Conservation (phyloP, 2,329 filamentous ascomycete genomes). For the Nemania abortiva region DNA sequence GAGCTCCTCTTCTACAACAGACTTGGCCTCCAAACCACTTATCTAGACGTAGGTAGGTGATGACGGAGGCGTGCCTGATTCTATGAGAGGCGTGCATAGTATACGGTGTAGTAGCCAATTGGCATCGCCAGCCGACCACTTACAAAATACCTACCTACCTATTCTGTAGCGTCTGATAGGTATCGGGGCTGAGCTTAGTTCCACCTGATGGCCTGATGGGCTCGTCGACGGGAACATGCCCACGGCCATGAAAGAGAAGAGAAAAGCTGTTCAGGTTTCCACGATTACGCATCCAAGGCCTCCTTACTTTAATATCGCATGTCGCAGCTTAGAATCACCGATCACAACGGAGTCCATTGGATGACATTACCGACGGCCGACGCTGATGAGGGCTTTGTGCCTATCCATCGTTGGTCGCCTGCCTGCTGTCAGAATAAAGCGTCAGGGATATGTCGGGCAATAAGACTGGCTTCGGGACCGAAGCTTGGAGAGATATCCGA, state of each 20-base stretch:
- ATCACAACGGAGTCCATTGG: slow-evolving; percentile 1
- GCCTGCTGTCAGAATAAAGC: background rate
- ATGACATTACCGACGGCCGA: slow-evolving; percentile 30
- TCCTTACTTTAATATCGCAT: slow-evolving; percentile 7
- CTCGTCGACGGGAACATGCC: too few relatives aligned
- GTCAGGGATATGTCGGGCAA: slow-evolving; percentile 2
- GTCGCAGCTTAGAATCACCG: slow-evolving; percentile 32
- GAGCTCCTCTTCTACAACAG: background rate
- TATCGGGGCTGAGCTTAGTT: too few relatives aligned
- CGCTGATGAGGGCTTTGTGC: background rate
- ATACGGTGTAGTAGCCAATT: background rate
- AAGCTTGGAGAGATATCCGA: slow-evolving; percentile 22
- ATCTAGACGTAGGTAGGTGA: background rate
- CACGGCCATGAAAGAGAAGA: too few relatives aligned
- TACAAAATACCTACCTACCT: too few relatives aligned
- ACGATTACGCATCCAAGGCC: background rate
- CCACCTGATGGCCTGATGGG: too few relatives aligned
- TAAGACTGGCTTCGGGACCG: slow-evolving; percentile 32
- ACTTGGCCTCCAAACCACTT: background rate
- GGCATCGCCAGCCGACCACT: background rate
- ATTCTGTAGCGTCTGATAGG: too few relatives aligned
- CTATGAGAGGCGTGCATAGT: background rate
- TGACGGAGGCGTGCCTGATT: background rate
- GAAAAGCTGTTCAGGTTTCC: background rate
- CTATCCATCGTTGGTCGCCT: background rate